Conservation (phyloP, 73 alveolate species). For the Paramecium caudatum region DNA sequence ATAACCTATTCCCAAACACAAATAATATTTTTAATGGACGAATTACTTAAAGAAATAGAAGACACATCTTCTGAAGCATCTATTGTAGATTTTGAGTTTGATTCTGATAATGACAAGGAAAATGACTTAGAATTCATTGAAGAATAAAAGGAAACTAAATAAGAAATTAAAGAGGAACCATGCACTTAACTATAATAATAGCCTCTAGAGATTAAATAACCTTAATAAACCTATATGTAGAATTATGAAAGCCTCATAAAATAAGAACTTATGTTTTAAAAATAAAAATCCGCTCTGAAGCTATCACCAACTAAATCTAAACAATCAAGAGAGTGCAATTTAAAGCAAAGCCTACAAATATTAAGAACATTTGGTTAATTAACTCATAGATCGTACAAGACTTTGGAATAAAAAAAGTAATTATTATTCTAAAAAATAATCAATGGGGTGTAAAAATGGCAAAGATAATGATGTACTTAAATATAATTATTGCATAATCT, state of each 20-base stretch:
- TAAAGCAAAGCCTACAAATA: background rate
- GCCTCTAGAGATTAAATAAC: too few species aligned
- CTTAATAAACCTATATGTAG: too few species aligned
- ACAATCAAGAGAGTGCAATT: slow-evolving; percentile 12
- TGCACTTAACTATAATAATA: too few species aligned
- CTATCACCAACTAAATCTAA: background rate
- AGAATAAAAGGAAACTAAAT: background rate
- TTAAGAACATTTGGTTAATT: background rate
- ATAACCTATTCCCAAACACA: background rate
- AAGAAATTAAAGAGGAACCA: background rate
- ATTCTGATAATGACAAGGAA: slow-evolving; percentile 30
- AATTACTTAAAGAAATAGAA: slow-evolving; percentile 10
- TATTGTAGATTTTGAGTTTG: background rate
- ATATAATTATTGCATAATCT: background rate
- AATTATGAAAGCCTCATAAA: too few species aligned
- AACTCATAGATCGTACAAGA: background rate
- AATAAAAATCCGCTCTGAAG: too few species aligned
- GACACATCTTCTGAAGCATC: background rate
- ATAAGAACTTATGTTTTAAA: too few species aligned
- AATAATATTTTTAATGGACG: slow-evolving; percentile 18
- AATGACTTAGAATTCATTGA: background rate
- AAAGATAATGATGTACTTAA: background rate
- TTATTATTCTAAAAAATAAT: background rate
- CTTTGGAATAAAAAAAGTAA: background rate
- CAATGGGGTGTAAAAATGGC: background rate